Conservation (phyloP, 73 alveolate species). For the Paramecium tetraurelia region DNA sequence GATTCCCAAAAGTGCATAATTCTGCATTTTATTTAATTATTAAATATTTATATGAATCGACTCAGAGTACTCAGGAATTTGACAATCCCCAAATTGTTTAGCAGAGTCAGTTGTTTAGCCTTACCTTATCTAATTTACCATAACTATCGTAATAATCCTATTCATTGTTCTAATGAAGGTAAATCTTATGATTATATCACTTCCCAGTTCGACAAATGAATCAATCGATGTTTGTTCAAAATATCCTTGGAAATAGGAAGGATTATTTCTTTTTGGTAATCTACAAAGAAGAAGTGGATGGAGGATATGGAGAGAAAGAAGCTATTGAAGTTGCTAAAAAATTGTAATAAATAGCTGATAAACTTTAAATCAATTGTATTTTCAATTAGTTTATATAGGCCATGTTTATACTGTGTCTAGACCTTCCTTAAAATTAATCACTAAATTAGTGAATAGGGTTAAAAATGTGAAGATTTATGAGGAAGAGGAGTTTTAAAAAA, state of each 20-base stretch:
- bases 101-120: not conserved
- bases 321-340: constrained; percentile 1
- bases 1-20: constrained; percentile 22
- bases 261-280: constrained; percentile 8
- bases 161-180: not conserved
- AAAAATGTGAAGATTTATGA: not conserved
- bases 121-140: not conserved
- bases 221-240: not conserved
- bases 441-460: not conserved
- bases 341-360: not conserved
- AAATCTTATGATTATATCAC: not conserved
- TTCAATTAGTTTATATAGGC: not conserved
- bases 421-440: not conserved
- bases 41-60: not conserved
- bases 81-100: not conserved
- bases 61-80: not conserved
- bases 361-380: not conserved
- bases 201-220: not conserved
- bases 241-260: not conserved
- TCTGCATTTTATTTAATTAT: constrained; percentile 23
- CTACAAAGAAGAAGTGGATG: constrained; percentile 26
- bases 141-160: not conserved
- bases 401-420: not conserved
- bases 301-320: constrained; percentile 21
- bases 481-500: not conserved